Conservation (phyloP, 2,329 filamentous ascomycete genomes). For the Aspergillus sp. region DNA sequence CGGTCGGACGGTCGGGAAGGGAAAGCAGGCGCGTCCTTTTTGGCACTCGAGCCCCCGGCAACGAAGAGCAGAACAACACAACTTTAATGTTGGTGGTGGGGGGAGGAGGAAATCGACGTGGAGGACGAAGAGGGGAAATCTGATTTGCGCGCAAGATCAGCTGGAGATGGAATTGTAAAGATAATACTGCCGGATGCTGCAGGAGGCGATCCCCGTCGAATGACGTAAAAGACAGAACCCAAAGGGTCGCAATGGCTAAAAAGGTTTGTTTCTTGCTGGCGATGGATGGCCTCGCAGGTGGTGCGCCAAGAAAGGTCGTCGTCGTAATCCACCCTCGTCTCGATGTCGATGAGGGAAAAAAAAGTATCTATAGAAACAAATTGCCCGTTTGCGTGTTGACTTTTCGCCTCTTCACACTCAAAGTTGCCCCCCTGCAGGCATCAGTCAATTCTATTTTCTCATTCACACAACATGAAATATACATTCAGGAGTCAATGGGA, state of each 20-base stretch:
- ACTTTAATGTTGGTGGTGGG: neutral
- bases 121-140: neutral
- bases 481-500: neutral
- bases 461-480: neutral
- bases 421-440: neutral
- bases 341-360: too few relatives aligned
- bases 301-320: too few relatives aligned
- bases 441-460: neutral
- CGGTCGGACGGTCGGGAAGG: conserved; percentile 12
- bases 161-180: neutral
- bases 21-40: conserved; percentile 9
- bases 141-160: neutral
- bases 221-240: conserved; percentile 15
- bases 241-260: conserved; percentile 9
- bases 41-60: conserved; percentile 10
- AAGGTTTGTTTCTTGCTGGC: too few relatives aligned
- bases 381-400: too few relatives aligned
- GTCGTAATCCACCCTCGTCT: too few relatives aligned
- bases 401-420: neutral
- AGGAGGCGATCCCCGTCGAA: conserved; percentile 12
- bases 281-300: too few relatives aligned
- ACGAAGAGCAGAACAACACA: conserved; percentile 10
- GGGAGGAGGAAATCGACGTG: neutral
- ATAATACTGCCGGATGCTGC: neutral
- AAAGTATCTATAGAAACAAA: too few relatives aligned